Conservation (phyloP, 495 filamentous ascomycete genomes). For the Annulohypoxylon stygium region DNA sequence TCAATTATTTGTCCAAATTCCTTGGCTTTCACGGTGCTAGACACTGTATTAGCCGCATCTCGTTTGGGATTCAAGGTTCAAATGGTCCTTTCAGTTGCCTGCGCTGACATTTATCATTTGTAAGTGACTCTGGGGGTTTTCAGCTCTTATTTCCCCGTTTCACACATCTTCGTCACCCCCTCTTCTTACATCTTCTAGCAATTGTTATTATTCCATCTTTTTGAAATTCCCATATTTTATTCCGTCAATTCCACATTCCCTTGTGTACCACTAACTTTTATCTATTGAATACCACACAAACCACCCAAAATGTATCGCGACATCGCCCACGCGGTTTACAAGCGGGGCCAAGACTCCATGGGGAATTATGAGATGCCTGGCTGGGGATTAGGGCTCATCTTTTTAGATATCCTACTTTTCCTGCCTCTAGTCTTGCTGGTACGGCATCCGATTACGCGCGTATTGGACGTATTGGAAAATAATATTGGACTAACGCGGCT, state of each 20-base stretch:
- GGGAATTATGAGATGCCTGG: constrained; percentile 49
- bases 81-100: neutral
- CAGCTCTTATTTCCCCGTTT: constrained; percentile 28
- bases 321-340: constrained; percentile 52
- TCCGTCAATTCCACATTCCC: constrained; percentile 13
- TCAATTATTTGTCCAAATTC: constrained; percentile 15
- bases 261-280: neutral
- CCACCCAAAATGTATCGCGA: constrained; percentile 52
- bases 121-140: constrained; percentile 10
- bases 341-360: constrained; percentile 46
- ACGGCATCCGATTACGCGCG: constrained; percentile 13
- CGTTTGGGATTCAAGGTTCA: neutral
- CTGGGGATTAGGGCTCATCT: constrained; percentile 48
- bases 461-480: neutral
- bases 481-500: constrained; percentile 27
- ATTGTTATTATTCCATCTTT: constrained; percentile 35
- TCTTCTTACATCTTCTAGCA: constrained; percentile 27
- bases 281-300: neutral
- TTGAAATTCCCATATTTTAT: constrained; percentile 20
- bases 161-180: constrained; percentile 28
- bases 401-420: constrained; percentile 56
- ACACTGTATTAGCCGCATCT: constrained; percentile 31
- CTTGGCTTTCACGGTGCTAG: constrained; percentile 2
- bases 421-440: constrained; percentile 56
- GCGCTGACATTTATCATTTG: constrained; percentile 28